These are phyloP conservation scores for Scheffersomyces stipitis DNA, from an alignment of 805 yeast genomes.

Conservation along the genomic window DNA sequence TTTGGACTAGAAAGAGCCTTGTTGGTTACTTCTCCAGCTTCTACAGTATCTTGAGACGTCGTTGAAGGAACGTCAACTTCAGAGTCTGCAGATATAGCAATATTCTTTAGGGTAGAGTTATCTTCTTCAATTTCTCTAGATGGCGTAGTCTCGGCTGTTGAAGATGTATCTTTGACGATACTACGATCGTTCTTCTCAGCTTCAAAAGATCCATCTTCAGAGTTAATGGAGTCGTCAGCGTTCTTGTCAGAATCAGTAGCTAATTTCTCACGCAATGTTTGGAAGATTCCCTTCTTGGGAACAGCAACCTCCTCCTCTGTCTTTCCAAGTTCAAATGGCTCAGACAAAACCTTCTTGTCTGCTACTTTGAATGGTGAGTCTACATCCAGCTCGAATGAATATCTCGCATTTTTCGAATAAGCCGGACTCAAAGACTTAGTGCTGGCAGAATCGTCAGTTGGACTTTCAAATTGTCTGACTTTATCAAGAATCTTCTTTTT, in stretches of 20 bases:
- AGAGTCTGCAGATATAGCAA: constrained; percentile 1
- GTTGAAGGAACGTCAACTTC: constrained; percentile 7
- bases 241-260: constrained; percentile 6
- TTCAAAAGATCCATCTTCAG: constrained; percentile 8
- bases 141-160: constrained; percentile 35
- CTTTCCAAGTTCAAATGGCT: background rate
- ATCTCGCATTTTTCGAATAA: background rate
- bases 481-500: constrained; percentile 30
- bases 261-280: constrained; percentile 17
- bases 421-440: background rate
- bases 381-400: background rate
- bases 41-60: constrained; percentile 9
- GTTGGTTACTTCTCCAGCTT: constrained; percentile 4
- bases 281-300: constrained; percentile 16
- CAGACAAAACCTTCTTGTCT: background rate
- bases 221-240: background rate
- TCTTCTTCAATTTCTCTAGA: constrained; percentile 17
- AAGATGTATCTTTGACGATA: constrained; percentile 15
- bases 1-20: background rate
- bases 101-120: constrained; percentile 2
- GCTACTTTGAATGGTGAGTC: background rate
- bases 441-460: constrained; percentile 11
- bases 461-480: constrained; percentile 37
- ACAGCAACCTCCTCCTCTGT: constrained; percentile 3
- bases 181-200: constrained; percentile 15